Conservation (phyloP, 2,329 filamentous ascomycete species). For the Trichoderma lentiforme region DNA sequence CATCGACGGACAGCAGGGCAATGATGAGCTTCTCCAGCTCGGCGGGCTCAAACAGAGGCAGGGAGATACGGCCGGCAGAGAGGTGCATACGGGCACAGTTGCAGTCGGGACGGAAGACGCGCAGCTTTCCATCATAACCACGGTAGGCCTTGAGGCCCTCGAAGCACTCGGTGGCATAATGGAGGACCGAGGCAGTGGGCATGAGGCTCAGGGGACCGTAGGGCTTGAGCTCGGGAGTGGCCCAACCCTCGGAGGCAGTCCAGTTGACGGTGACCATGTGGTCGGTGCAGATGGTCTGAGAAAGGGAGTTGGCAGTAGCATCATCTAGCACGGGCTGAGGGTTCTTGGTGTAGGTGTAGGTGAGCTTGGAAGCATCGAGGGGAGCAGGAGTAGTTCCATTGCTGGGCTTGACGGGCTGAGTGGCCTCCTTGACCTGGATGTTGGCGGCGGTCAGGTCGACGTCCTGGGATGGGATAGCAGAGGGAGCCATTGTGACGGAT, state of each 20-base stretch:
- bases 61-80: slow-evolving; percentile 63
- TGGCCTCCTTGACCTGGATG: slow-evolving; percentile 48
- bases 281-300: slow-evolving; percentile 66
- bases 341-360: slow-evolving; percentile 48
- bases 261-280: slow-evolving; percentile 81
- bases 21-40: slow-evolving; percentile 73
- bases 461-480: slow-evolving; percentile 45
- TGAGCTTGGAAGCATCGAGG: slow-evolving; percentile 61
- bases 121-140: slow-evolving; percentile 69
- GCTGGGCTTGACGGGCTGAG: slow-evolving; percentile 28
- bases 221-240: slow-evolving; percentile 67
- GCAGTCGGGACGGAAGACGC: slow-evolving; percentile 72
- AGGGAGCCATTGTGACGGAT: slow-evolving; percentile 44
- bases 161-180: slow-evolving; percentile 91
- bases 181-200: slow-evolving; percentile 75
- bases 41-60: slow-evolving; percentile 68
- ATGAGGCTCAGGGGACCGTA: slow-evolving; percentile 75
- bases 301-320: slow-evolving; percentile 43
- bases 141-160: slow-evolving; percentile 82
- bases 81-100: slow-evolving; percentile 65
- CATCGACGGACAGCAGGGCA: slow-evolving; percentile 69
- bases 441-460: slow-evolving; percentile 51
- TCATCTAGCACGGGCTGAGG: slow-evolving; percentile 53
- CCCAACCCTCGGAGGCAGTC: slow-evolving; percentile 66
- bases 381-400: slow-evolving; percentile 49